These are phyloP conservation scores for Dipodascopsis uninucleata DNA, from an alignment of 805 yeast genomes.

Conservation along the genomic window DNA sequence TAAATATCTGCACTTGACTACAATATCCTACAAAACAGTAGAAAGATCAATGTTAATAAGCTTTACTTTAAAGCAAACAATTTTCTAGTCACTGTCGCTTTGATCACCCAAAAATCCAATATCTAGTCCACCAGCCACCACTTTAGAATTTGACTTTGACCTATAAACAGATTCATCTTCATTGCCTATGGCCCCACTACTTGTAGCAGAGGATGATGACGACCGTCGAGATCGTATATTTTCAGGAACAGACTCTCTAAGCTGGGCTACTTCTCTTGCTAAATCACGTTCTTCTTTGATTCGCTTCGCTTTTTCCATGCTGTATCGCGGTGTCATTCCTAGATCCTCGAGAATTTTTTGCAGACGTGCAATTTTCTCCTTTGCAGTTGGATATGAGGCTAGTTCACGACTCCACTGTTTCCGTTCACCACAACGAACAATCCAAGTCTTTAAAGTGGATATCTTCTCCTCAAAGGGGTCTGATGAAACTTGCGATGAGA, in stretches of 20 bases:
- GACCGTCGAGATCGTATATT: slow-evolving; percentile 5
- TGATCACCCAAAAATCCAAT: slow-evolving; percentile 23
- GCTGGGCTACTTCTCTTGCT: slow-evolving; percentile 27
- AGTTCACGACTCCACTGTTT: slow-evolving; percentile 30
- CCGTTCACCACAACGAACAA: slow-evolving; percentile 32
- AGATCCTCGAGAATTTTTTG: slow-evolving; percentile 25
- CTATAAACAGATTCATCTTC: neutral
- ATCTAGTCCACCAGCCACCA: slow-evolving; percentile 15
- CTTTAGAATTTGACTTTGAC: neutral
- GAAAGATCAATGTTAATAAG: too few relatives aligned
- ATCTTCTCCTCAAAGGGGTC: slow-evolving; percentile 28
- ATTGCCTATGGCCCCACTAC: slow-evolving; percentile 1
- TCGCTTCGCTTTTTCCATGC: slow-evolving; percentile 30
- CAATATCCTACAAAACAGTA: too few relatives aligned
- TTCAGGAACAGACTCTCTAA: slow-evolving; percentile 25
- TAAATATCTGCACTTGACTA: too few relatives aligned
- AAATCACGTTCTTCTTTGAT: slow-evolving; percentile 31
- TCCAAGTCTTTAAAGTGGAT: slow-evolving; percentile 30
- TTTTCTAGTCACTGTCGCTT: slow-evolving; percentile 21
- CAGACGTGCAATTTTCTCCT: slow-evolving; percentile 26
- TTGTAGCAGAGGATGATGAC: neutral
- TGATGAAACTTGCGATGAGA: neutral
- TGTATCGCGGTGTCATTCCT: slow-evolving; percentile 34
- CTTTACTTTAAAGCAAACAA: too few relatives aligned
- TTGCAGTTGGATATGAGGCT: slow-evolving; percentile 25